Evolutionary conservation across 345 rosid genomes (phyloP).

Genomic region (Eutrema japonicum): DNA sequence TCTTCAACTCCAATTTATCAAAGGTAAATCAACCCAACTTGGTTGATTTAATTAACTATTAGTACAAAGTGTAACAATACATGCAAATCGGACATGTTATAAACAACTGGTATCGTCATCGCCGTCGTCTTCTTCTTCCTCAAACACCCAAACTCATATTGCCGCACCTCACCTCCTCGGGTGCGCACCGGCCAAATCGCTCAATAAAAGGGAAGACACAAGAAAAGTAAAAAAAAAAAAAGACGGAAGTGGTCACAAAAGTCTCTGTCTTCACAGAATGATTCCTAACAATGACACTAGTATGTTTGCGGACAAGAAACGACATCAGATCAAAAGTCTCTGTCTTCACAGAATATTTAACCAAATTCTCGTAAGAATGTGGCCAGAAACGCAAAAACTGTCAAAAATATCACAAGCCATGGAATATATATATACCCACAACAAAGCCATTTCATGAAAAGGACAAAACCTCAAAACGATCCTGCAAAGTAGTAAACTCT

Average conservation of each 20-base stretch:
- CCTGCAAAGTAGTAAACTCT: background rate
- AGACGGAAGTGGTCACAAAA: background rate
- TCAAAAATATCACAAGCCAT: slow-evolving; percentile 11
- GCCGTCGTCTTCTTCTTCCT: background rate
- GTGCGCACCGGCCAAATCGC: background rate
- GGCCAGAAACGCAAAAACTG: background rate
- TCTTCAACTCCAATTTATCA: too few relatives aligned
- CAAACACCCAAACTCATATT: background rate
- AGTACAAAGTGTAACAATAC: background rate
- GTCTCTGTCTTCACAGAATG: too few relatives aligned
- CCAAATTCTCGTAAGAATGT: background rate
- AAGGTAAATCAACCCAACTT: too few relatives aligned
- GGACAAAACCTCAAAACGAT: slow-evolving; percentile 12
- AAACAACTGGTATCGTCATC: background rate
- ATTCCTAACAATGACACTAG: slow-evolving; percentile 7
- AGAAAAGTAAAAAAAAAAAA: background rate
- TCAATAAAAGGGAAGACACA: background rate
- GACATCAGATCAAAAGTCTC: slow-evolving; percentile 21
- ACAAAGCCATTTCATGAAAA: background rate
- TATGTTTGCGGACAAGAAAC: slow-evolving; percentile 28
- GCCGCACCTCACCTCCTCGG: slow-evolving; percentile 6
- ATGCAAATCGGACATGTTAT: too few relatives aligned
- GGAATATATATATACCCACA: background rate
- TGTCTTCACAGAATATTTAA: slow-evolving; percentile 22
- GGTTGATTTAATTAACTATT: background rate